Percentiles rank a stretch among this genome's conserved stretches.
Evolutionary conservation across 2,329 filamentous ascomycete genomes (phyloP).

Genomic region (Raffaelea ambrosiae): DNA sequence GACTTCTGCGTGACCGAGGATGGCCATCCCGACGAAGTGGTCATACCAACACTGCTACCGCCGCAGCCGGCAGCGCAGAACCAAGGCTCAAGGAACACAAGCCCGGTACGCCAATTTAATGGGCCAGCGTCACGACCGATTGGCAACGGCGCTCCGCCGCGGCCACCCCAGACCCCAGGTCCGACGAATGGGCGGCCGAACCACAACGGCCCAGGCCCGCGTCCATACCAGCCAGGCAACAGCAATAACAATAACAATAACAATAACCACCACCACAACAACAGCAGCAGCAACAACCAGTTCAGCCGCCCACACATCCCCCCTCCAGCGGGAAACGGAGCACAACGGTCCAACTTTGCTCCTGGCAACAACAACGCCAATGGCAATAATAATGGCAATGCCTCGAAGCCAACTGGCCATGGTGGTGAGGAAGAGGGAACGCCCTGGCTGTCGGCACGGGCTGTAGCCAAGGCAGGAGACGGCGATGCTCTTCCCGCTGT

Average conservation of each 20-base stretch:
- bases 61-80: constrained; percentile 8
- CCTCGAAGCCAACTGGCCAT: not conserved
- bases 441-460: constrained; percentile 64
- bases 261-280: constrained; percentile 12
- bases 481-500: constrained; percentile 32
- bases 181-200: constrained; percentile 1
- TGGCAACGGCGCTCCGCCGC: constrained; percentile 1
- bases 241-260: constrained; percentile 5
- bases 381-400: constrained; percentile 11
- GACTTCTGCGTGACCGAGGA: constrained; percentile 65
- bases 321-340: not conserved
- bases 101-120: constrained; percentile 14
- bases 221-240: constrained; percentile 7
- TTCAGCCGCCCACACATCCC: too few relatives aligned
- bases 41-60: constrained; percentile 16
- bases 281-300: not conserved
- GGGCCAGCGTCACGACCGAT: constrained; percentile 1
- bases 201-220: not conserved
- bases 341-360: not conserved
- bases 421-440: constrained; percentile 29
- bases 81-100: constrained; percentile 14
- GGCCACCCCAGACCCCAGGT: constrained; percentile 12
- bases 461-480: constrained; percentile 48
- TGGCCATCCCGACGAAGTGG: constrained; percentile 69
- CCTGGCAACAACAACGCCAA: constrained; percentile 4